These are phyloP conservation scores for Cryomyces minteri DNA, from an alignment of 495 filamentous ascomycete species.

Conservation along the genomic window DNA sequence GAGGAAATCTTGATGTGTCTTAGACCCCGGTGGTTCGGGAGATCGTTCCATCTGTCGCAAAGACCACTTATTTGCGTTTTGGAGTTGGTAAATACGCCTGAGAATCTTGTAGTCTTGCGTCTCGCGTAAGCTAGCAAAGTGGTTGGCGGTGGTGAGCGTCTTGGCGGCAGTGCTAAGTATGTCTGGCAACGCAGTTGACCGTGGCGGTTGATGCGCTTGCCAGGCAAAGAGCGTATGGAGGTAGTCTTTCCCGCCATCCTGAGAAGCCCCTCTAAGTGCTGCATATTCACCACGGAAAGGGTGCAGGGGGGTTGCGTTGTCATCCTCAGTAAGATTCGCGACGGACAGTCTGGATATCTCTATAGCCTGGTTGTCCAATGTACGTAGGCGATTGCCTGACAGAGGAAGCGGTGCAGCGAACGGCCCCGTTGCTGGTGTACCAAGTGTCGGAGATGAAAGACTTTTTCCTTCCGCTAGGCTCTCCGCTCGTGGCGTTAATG, in stretches of 20 bases:
- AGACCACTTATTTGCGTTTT: conserved; percentile 78
- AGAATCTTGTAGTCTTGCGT: conserved; percentile 69
- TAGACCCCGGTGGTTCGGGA: conserved; percentile 55
- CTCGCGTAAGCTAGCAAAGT: conserved; percentile 59
- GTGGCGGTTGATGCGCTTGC: conserved; percentile 42
- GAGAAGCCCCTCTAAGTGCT: conserved; percentile 27
- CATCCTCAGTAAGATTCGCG: too few species aligned
- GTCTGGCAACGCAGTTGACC: conserved; percentile 42
- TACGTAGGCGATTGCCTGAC: too few species aligned
- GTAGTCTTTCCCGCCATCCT: conserved; percentile 50
- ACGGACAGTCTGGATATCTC: too few species aligned
- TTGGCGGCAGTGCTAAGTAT: conserved; percentile 62
- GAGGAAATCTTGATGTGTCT: conserved; percentile 68
- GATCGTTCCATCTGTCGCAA: conserved; percentile 68
- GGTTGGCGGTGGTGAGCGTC: conserved; percentile 60
- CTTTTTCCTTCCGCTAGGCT: too few species aligned
- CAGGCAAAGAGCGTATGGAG: conserved; percentile 61
- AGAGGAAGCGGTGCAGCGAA: too few species aligned
- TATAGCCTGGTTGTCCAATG: too few species aligned
- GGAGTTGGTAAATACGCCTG: conserved; percentile 69
- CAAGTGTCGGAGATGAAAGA: too few species aligned
- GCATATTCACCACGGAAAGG: conserved; percentile 9
- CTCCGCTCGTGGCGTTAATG: too few species aligned
- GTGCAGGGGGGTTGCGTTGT: too few species aligned
- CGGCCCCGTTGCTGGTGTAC: too few species aligned